A percentile compares a stretch with the other conserved stretches of the same genome.
These are phyloP conservation scores for Jacaranda copaia DNA, from an alignment of 257 asterid genomes.

Conservation along the genomic window DNA sequence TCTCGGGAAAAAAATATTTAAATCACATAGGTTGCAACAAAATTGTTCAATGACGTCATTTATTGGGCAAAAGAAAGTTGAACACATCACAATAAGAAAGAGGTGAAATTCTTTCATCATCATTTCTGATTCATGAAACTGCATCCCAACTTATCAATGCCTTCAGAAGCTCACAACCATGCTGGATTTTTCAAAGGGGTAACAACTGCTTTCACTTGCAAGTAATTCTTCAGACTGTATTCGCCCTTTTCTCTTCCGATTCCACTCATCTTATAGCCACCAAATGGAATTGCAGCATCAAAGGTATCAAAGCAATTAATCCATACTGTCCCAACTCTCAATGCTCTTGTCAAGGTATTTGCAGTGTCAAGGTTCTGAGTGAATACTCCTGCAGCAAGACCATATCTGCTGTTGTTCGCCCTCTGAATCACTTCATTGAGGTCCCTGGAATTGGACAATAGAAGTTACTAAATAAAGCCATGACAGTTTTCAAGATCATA, in stretches of 20 bases:
- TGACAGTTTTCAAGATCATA: constrained; percentile 1
- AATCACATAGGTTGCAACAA: too few species aligned
- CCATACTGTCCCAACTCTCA: constrained; percentile 89
- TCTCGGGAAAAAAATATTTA: too few species aligned
- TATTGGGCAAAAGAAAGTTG: background rate
- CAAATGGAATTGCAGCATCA: constrained; percentile 94
- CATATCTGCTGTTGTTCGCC: constrained; percentile 69
- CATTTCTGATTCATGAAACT: constrained; percentile 15
- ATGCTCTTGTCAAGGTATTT: constrained; percentile 78
- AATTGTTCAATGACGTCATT: background rate
- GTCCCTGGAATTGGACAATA: constrained; percentile 52
- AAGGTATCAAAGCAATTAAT: constrained; percentile 81
- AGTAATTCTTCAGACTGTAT: constrained; percentile 86
- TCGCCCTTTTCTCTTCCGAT: constrained; percentile 93
- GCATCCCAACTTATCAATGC: constrained; percentile 23
- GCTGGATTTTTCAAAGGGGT: constrained; percentile 84
- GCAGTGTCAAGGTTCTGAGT: constrained; percentile 88
- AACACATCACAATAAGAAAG: constrained; percentile 5
- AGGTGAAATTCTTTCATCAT: constrained; percentile 36
- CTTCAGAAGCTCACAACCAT: constrained; percentile 64
- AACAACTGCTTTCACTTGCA: constrained; percentile 96
- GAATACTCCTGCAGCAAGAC: constrained; percentile 94
- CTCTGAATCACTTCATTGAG: constrained; percentile 73
- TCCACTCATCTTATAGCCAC: constrained; percentile 98
- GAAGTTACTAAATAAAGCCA: background rate